Base-by-base conservation (phyloP, 495 filamentous ascomycete genomes). In the Beverwykella pulmonaria region DNA sequence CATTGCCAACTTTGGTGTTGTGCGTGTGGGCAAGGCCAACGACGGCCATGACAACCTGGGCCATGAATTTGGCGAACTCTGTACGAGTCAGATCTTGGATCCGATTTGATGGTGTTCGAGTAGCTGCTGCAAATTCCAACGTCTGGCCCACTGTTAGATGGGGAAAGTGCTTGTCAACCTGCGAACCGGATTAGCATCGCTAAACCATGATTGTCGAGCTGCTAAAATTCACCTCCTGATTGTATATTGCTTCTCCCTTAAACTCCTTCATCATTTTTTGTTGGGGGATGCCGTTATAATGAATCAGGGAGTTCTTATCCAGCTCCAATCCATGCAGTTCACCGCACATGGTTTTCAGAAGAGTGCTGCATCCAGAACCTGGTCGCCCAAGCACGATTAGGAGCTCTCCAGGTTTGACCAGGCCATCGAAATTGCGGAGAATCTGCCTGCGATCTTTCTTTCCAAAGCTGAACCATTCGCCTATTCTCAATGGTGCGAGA, bases 321-420 rank as follows among this genome's bases (percentile, higher is more conserved):
- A 41, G 19, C 7, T 67, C 49, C 23, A 67, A 52, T 2, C 68
- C 68, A 48, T 66, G 63, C 19, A 55, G 12, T 22, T 70, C 56
- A 3, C 68, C 68, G 17, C 19, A 20, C 26, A 70, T 57, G 5
- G 63, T 49, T 46, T 70, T 70, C 19, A 70, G 41, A 14, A 83
- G 55, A 7, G 81, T 83, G 2, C 75, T 78, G 49, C 79, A 82
- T 19, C 80, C 80, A 1, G 76, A 75, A 1, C 80, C 80, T 0
- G 80, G 80, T 4, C 80, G 69, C 5, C 80, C 80, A 12, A 82
- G 71, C 2, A 82, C 80, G 1, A 82, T 65, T 25, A 81, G 67
- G 75, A 82, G 79, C 65, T 82, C 80, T 7, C 80, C 80, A 32
- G 8, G 25, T 19, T 63, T 64, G 22, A 69, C 36, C 2, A 64